Evolutionary conservation across 2,329 filamentous ascomycete species (phyloP).

Genomic region (Arthrobotrys sphaeroides): DNA sequence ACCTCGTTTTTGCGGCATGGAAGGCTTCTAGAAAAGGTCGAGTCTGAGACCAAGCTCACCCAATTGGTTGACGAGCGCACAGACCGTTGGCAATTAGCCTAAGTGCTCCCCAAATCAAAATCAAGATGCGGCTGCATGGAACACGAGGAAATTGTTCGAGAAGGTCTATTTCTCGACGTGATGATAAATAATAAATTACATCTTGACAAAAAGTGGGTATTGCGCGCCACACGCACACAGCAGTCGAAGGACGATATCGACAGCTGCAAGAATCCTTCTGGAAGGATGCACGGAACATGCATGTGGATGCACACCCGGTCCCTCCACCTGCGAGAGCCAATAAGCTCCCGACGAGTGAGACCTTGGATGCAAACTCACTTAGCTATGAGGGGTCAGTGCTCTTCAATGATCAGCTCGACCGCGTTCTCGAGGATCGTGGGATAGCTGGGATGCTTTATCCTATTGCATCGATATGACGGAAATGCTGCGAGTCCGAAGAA

Average conservation of each 20-base stretch:
- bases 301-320: background rate
- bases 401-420: conserved; percentile 16
- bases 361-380: background rate
- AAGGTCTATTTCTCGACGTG: conserved; percentile 34
- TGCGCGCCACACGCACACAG: conserved; percentile 26
- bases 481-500: conserved; percentile 30
- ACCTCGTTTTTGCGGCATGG: conserved; percentile 38
- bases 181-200: conserved; percentile 46
- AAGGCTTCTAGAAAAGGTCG: conserved; percentile 52
- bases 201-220: conserved; percentile 36
- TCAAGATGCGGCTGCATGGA: conserved; percentile 50
- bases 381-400: conserved; percentile 41
- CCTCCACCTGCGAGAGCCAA: conserved; percentile 8
- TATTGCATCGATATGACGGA: conserved; percentile 55
- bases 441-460: conserved; percentile 46
- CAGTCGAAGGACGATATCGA: conserved; percentile 11
- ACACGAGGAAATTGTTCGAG: conserved; percentile 49
- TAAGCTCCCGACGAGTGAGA: background rate
- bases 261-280: conserved; percentile 49
- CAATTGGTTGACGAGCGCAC: conserved; percentile 33
- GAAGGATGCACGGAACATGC: conserved; percentile 52
- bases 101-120: conserved; percentile 28
- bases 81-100: conserved; percentile 43
- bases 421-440: background rate
- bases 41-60: conserved; percentile 23